Percentiles rank a stretch among this genome's conserved stretches.
Evolutionary conservation across 495 filamentous ascomycete genomes (phyloP).

Genomic region (Patellaria atrata): DNA sequence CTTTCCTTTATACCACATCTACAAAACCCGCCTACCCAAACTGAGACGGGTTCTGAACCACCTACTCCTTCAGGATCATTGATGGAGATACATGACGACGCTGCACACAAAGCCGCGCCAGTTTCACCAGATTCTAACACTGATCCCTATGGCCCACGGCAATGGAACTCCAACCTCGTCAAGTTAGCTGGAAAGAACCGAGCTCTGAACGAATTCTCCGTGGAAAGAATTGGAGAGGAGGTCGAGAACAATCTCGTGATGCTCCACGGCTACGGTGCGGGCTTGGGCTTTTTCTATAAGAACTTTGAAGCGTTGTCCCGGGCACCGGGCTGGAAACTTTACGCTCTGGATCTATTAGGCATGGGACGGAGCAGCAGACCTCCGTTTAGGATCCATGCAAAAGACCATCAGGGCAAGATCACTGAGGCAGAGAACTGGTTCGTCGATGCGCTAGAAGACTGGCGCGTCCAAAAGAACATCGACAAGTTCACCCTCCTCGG

Average conservation of each 20-base stretch:
- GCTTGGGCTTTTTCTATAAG: conserved; percentile 92
- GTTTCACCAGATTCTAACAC: conserved; percentile 39
- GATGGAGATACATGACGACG: conserved; percentile 26
- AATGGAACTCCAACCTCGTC: conserved; percentile 77
- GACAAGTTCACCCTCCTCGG: conserved; percentile 87
- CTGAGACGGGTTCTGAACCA: conserved; percentile 44
- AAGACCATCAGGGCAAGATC: conserved; percentile 67
- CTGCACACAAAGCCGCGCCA: conserved; percentile 29
- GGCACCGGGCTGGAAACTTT: conserved; percentile 70
- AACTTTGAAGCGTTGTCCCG: conserved; percentile 83
- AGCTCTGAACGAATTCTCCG: conserved; percentile 80
- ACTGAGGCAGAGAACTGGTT: conserved; percentile 92
- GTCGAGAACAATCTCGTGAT: conserved; percentile 81
- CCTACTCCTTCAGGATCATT: conserved; percentile 25
- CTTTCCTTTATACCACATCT: conserved; percentile 79
- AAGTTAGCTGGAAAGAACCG: conserved; percentile 72
- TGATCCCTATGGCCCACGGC: conserved; percentile 75
- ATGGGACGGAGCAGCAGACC: conserved; percentile 87
- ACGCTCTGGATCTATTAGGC: conserved; percentile 80
- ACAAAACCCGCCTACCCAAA: conserved; percentile 55
- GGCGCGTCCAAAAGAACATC: conserved; percentile 74
- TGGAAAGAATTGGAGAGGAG: conserved; percentile 67
- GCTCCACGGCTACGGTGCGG: conserved; percentile 93
- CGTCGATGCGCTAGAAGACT: conserved; percentile 90
- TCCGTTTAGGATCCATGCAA: conserved; percentile 66